phyloP scores from a whole-genome alignment of 1,284 basidiomycete genomes.

The Coriolopsis trogii region DNA sequence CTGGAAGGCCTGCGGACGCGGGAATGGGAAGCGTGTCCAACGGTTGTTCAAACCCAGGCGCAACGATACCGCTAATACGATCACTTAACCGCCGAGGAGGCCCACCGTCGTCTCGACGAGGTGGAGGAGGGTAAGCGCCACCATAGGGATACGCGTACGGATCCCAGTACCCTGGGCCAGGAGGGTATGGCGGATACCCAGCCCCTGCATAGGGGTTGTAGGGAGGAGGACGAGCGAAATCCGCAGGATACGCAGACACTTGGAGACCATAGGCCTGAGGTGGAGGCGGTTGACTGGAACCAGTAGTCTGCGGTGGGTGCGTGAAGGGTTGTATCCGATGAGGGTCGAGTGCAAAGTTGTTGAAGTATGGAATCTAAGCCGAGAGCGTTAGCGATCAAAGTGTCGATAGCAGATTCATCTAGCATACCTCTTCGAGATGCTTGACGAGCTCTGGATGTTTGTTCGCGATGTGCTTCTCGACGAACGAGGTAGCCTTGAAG shows the following conservation, averaged over 20 bases:
- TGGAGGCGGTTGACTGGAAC: conserved; percentile 68
- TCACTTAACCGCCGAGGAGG: conserved; percentile 70
- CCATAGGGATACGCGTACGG: conserved; percentile 47
- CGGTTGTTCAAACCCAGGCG: conserved; percentile 47
- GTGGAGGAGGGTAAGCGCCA: conserved; percentile 35
- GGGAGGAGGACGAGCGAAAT: conserved; percentile 44
- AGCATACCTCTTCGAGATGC: conserved; percentile 70
- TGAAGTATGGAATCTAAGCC: conserved; percentile 80
- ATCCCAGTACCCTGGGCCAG: conserved; percentile 58
- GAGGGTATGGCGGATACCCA: conserved; percentile 22
- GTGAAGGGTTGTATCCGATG: conserved; percentile 87
- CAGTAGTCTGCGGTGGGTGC: conserved; percentile 67
- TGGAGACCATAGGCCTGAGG: conserved; percentile 82
- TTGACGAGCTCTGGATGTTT: conserved; percentile 86
- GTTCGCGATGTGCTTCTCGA: conserved; percentile 92
- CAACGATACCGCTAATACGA: conserved; percentile 72
- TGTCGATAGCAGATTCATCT: neutral
- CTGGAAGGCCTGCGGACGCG: conserved; percentile 70
- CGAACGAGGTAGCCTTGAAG: conserved; percentile 93
- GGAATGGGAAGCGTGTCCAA: conserved; percentile 50
- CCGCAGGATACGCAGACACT: conserved; percentile 52
- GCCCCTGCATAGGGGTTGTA: conserved; percentile 36
- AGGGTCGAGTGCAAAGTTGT: conserved; percentile 92
- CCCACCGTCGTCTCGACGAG: conserved; percentile 58
- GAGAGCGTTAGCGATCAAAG: conserved; percentile 9